These are phyloP conservation scores for Pythium chondricola DNA, from an alignment of 352 stramenopile genomes.

Conservation along the genomic window DNA sequence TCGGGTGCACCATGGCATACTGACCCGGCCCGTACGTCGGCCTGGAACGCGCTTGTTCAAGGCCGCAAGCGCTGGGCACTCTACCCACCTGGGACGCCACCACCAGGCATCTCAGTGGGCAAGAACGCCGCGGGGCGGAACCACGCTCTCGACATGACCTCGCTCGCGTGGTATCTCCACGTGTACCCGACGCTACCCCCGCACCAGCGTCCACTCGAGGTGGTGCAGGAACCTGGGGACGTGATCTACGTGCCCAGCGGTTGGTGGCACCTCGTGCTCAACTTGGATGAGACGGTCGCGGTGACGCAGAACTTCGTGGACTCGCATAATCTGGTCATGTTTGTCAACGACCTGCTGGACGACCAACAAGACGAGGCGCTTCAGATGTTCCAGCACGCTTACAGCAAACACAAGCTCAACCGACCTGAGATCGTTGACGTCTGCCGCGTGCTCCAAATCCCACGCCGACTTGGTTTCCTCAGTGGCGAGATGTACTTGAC, in stretches of 20 bases:
- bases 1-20: conserved; percentile 93
- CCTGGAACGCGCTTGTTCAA: conserved; percentile 94
- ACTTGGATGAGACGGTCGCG: conserved; percentile 91
- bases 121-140: conserved; percentile 51
- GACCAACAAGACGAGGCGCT: conserved; percentile 60
- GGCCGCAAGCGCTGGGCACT: conserved; percentile 95
- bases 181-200: conserved; percentile 74
- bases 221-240: conserved; percentile 91
- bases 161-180: conserved; percentile 79
- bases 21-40: conserved; percentile 93
- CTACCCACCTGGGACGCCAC: conserved; percentile 85
- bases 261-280: conserved; percentile 98
- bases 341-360: conserved; percentile 62
- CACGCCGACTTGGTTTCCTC: conserved; percentile 48
- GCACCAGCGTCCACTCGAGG: conserved; percentile 68
- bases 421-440: conserved; percentile 60
- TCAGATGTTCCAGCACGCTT: conserved; percentile 39
- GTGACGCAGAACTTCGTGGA: conserved; percentile 96
- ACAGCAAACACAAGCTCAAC: conserved; percentile 28
- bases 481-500: conserved; percentile 52
- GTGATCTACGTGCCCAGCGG: conserved; percentile 96
- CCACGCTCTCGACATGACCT: conserved; percentile 70
- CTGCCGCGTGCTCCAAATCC: conserved; percentile 58
- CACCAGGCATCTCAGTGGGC: conserved; percentile 53
- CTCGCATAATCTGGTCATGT: conserved; percentile 71